Conservation (phyloP, 2,329 filamentous ascomycete species). For the Lasiodiplodia gonubiensis region DNA sequence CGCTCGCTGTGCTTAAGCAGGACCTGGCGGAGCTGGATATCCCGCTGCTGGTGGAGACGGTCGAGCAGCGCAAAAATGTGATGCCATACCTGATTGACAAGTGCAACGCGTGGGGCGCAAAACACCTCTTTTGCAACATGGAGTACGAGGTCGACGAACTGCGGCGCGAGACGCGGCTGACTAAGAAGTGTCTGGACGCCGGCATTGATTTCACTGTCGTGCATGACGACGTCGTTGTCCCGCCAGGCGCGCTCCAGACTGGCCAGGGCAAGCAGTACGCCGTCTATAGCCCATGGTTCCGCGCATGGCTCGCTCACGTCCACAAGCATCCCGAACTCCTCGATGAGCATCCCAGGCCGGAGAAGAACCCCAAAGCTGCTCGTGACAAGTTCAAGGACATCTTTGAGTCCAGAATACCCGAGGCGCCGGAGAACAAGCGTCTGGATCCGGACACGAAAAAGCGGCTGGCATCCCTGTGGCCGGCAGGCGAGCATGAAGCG, state of each 20-base stretch:
- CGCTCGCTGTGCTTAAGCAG: conserved; percentile 66
- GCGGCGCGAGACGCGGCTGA: conserved; percentile 72
- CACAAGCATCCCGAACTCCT: conserved; percentile 72
- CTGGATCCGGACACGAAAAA: conserved; percentile 65
- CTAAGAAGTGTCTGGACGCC: conserved; percentile 64
- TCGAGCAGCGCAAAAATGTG: conserved; percentile 68
- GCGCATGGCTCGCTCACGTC: conserved; percentile 75
- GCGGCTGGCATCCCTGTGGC: conserved; percentile 67
- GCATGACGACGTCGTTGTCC: conserved; percentile 83
- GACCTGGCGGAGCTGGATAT: conserved; percentile 76
- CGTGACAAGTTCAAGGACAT: conserved; percentile 58
- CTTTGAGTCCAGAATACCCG: conserved; percentile 67
- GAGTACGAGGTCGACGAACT: conserved; percentile 94
- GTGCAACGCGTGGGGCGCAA: conserved; percentile 73
- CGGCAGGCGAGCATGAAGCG: conserved; percentile 77
- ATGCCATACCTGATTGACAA: conserved; percentile 67
- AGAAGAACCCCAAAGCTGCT: conserved; percentile 58
- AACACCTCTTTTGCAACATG: conserved; percentile 79
- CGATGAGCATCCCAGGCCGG: conserved; percentile 64
- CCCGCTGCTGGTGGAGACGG: conserved; percentile 76
- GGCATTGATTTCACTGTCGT: conserved; percentile 73
- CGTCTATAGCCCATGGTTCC: conserved; percentile 84
- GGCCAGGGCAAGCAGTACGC: conserved; percentile 79
- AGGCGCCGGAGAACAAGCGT: conserved; percentile 66
- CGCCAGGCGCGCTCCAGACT: conserved; percentile 70